Evolutionary conservation across 1,284 basidiomycete species (phyloP).

Genomic region (Boletus albobrunnescens): DNA sequence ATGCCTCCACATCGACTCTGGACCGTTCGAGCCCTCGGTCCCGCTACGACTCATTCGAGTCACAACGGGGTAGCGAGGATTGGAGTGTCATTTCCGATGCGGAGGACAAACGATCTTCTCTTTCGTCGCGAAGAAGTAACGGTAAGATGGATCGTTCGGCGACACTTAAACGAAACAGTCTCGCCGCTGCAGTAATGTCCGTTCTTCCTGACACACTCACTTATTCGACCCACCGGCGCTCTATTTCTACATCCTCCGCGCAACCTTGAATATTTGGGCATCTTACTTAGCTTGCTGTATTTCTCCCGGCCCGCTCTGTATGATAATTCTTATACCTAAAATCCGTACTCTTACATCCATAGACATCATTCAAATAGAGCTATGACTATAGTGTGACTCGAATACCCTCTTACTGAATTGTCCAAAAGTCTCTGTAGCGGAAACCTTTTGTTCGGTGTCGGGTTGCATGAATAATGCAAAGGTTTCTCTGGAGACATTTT

Average conservation of each 20-base stretch:
- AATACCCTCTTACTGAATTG: slow-evolving; percentile 84
- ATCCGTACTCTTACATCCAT: slow-evolving; percentile 7
- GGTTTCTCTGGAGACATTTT: slow-evolving; percentile 72
- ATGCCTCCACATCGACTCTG: slow-evolving; percentile 30
- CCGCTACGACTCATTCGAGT: slow-evolving; percentile 55
- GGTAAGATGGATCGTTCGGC: slow-evolving; percentile 34
- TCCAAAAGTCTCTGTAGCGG: slow-evolving; percentile 73
- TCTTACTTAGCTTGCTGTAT: neutral
- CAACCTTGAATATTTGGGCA: slow-evolving; percentile 15
- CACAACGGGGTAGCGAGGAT: slow-evolving; percentile 61
- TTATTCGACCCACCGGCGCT: slow-evolving; percentile 41
- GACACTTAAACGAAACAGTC: slow-evolving; percentile 52
- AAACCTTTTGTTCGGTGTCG: slow-evolving; percentile 72
- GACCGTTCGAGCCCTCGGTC: slow-evolving; percentile 41
- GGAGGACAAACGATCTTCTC: slow-evolving; percentile 54
- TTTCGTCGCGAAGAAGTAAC: slow-evolving; percentile 42
- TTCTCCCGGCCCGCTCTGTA: neutral
- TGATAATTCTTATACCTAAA: slow-evolving; percentile 14
- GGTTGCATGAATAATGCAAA: slow-evolving; percentile 93
- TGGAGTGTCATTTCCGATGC: slow-evolving; percentile 80
- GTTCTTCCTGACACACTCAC: slow-evolving; percentile 54
- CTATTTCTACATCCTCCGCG: slow-evolving; percentile 26
- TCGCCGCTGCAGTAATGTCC: slow-evolving; percentile 57
- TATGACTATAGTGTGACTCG: slow-evolving; percentile 65
- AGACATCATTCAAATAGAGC: slow-evolving; percentile 19